Conservation (phyloP, 2,329 filamentous ascomycete genomes). For the Purpureocillium takamizusanense region DNA sequence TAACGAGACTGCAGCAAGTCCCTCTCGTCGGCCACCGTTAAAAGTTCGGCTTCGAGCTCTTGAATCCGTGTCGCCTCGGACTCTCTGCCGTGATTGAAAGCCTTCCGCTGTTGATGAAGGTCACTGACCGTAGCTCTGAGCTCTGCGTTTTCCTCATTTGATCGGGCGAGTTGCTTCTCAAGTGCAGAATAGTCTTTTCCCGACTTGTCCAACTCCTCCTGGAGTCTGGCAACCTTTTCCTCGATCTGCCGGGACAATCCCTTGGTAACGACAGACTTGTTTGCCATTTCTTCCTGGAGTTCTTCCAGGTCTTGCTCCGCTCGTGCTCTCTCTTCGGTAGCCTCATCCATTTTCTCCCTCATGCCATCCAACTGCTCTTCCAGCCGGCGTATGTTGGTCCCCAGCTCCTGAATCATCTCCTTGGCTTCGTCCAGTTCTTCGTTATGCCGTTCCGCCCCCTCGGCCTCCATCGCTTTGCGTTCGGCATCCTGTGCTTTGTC, state of each 20-base stretch:
- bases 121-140: conserved; percentile 35
- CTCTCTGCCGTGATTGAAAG: conserved; percentile 17
- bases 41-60: conserved; percentile 49
- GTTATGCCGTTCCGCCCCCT: conserved; percentile 42
- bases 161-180: conserved; percentile 39
- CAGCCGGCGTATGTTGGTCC: conserved; percentile 43
- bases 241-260: conserved; percentile 67
- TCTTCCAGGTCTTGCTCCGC: conserved; percentile 53
- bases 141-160: conserved; percentile 35
- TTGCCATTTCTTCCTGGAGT: conserved; percentile 67
- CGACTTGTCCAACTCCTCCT: conserved; percentile 52
- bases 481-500: conserved; percentile 50
- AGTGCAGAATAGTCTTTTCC: conserved; percentile 40
- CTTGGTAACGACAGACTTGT: conserved; percentile 70
- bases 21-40: conserved; percentile 55
- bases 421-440: conserved; percentile 47
- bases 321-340: conserved; percentile 43
- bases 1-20: conserved; percentile 60
- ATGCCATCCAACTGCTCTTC: conserved; percentile 46
- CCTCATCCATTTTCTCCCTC: conserved; percentile 44
- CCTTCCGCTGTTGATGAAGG: conserved; percentile 21
- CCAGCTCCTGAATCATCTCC: conserved; percentile 50
- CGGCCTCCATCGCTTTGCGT: conserved; percentile 41
- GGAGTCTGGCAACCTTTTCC: conserved; percentile 57
- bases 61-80: conserved; percentile 41